phyloP scores from a whole-genome alignment of 2,329 filamentous ascomycete species.

The Trichoderma oligosporum region DNA sequence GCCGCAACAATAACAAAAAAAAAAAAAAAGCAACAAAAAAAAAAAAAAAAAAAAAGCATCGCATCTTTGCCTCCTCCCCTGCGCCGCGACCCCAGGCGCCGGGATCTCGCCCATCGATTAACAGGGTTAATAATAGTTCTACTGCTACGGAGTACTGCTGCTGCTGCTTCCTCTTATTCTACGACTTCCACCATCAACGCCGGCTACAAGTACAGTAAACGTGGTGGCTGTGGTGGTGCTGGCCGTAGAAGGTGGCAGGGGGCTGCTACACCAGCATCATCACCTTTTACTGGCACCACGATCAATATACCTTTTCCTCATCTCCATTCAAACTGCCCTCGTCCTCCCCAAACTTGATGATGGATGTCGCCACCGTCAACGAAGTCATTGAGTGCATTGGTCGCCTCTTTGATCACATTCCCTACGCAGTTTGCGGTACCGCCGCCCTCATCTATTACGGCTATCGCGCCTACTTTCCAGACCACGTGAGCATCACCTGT shows the following conservation, averaged over 20 bases:
- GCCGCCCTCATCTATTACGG: slow-evolving; percentile 45
- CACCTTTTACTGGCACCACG: not conserved
- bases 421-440: slow-evolving; percentile 46
- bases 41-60: slow-evolving; percentile 1
- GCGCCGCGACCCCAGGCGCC: not conserved
- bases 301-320: not conserved
- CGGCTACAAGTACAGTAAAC: not conserved
- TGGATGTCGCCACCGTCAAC: slow-evolving; percentile 31
- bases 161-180: not conserved
- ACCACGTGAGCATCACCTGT: slow-evolving; percentile 41
- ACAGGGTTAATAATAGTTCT: no score
- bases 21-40: not conserved
- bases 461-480: slow-evolving; percentile 29
- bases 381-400: slow-evolving; percentile 41
- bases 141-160: no score
- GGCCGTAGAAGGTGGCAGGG: slow-evolving; percentile 2
- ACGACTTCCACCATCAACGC: not conserved
- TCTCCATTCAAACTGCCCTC: not conserved
- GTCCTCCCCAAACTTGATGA: slow-evolving; percentile 14
- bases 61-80: slow-evolving; percentile 16
- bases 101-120: slow-evolving; percentile 5
- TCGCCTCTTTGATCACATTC: slow-evolving; percentile 39
- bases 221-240: slow-evolving; percentile 12
- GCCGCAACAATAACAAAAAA: slow-evolving; percentile 2
- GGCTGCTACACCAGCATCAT: not conserved